These are phyloP conservation scores for Parastagonospora nodorum DNA, from an alignment of 2,329 filamentous ascomycete genomes.

Conservation along the genomic window DNA sequence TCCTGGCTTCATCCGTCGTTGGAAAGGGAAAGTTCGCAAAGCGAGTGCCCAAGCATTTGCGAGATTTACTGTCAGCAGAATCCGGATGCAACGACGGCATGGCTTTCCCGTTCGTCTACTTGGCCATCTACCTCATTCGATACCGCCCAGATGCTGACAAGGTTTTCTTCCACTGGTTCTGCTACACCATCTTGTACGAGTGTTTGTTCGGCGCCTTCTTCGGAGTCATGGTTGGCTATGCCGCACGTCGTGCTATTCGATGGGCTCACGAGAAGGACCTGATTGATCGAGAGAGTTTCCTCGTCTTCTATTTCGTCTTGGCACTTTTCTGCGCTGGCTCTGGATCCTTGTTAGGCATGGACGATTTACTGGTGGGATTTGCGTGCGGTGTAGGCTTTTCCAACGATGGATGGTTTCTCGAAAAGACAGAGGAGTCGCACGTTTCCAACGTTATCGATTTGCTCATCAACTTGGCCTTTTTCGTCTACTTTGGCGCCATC, in stretches of 20 bases:
- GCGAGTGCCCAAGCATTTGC: constrained; percentile 93
- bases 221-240: constrained; percentile 85
- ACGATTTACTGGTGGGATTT: constrained; percentile 94
- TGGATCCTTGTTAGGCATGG: constrained; percentile 86
- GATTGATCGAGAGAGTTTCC: constrained; percentile 94
- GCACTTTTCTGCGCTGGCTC: constrained; percentile 95
- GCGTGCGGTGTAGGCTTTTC: constrained; percentile 97
- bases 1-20: constrained; percentile 94
- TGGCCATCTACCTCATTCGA: constrained; percentile 86
- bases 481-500: constrained; percentile 96
- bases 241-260: constrained; percentile 88
- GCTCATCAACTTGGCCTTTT: constrained; percentile 95
- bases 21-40: constrained; percentile 99
- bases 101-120: constrained; percentile 97
- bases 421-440: constrained; percentile 97
- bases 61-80: constrained; percentile 92
- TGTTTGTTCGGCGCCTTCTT: constrained; percentile 91
- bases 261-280: constrained; percentile 81
- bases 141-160: constrained; percentile 71
- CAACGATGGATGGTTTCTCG: constrained; percentile 98
- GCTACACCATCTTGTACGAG: constrained; percentile 89
- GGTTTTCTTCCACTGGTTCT: constrained; percentile 85
- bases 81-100: constrained; percentile 99
- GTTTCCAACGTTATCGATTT: constrained; percentile 99
- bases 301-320: constrained; percentile 98